phyloP scores from a whole-genome alignment of 208 protist species.

The Wallacemonas sp. region DNA sequence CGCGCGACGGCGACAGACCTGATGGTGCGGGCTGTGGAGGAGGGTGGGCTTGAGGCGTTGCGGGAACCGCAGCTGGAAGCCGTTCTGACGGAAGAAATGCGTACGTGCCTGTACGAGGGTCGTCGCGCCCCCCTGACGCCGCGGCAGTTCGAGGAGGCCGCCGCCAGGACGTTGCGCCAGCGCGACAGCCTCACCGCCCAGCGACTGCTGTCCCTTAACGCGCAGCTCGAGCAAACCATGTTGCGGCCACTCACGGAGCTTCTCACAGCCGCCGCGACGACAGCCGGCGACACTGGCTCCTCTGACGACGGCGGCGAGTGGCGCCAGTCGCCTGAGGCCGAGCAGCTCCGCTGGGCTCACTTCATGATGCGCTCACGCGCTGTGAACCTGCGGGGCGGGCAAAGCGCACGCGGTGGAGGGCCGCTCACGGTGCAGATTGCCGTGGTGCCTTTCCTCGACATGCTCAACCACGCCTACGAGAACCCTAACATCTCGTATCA shows the following conservation, averaged over 20 bases:
- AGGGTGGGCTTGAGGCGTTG: constrained; percentile 35
- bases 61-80: constrained; percentile 45
- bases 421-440: constrained; percentile 23
- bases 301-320: not conserved
- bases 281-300: not conserved
- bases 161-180: constrained; percentile 21
- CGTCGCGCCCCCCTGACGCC: constrained; percentile 39
- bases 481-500: constrained; percentile 63
- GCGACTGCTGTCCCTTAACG: constrained; percentile 36
- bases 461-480: constrained; percentile 70
- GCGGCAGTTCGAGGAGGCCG: constrained; percentile 43
- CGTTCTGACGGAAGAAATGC: constrained; percentile 39
- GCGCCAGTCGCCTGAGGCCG: constrained; percentile 22
- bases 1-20: constrained; percentile 27
- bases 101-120: constrained; percentile 51
- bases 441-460: constrained; percentile 79
- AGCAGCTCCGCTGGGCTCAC: constrained; percentile 67
- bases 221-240: constrained; percentile 29
- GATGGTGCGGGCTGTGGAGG: constrained; percentile 52
- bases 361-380: constrained; percentile 85
- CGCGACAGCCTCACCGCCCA: constrained; percentile 16
- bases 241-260: constrained; percentile 33
- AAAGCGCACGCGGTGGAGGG: not conserved
- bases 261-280: not conserved
- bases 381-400: constrained; percentile 47